Evolutionary conservation across 1,284 basidiomycete genomes (phyloP).

Genomic region (Rhodotorula sp.): DNA sequence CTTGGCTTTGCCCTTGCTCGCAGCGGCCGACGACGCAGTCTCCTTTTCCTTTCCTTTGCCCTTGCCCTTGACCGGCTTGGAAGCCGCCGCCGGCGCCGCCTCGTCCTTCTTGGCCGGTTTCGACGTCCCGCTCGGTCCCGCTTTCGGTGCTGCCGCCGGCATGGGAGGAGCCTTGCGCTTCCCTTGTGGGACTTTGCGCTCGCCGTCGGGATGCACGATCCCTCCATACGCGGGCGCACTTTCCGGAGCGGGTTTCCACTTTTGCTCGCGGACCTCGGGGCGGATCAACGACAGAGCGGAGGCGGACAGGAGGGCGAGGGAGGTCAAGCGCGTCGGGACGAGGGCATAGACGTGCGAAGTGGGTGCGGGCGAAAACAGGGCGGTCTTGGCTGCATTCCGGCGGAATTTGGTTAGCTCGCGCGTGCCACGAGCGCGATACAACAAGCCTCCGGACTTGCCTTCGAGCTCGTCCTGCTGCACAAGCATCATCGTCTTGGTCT

Average conservation of each 20-base stretch:
- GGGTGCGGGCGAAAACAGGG: constrained; percentile 19
- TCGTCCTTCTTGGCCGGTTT: not conserved
- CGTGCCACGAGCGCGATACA: too few species aligned
- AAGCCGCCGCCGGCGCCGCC: not conserved
- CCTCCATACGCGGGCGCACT: constrained; percentile 16
- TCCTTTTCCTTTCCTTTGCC: constrained; percentile 13
- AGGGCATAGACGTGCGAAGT: constrained; percentile 27
- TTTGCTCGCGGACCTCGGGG: not conserved
- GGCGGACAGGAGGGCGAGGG: constrained; percentile 16
- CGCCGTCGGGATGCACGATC: constrained; percentile 20
- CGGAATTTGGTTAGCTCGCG: not conserved
- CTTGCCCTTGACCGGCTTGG: constrained; percentile 1
- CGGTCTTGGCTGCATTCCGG: not conserved
- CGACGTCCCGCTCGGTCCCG: constrained; percentile 5
- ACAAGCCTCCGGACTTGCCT: constrained; percentile 4
- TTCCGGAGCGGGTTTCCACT: constrained; percentile 24
- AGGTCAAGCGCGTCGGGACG: constrained; percentile 9
- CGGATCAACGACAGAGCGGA: constrained; percentile 12
- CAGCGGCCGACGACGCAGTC: not conserved
- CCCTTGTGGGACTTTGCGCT: constrained; percentile 13
- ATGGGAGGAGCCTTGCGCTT: not conserved
- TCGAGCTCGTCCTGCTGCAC: constrained; percentile 22
- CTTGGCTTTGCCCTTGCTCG: constrained; percentile 2
- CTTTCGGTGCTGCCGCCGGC: not conserved
- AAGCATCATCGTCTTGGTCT: constrained; percentile 7